Evolutionary conservation across 1,284 basidiomycete species (phyloP).

Genomic region (Stereum hirsutum): DNA sequence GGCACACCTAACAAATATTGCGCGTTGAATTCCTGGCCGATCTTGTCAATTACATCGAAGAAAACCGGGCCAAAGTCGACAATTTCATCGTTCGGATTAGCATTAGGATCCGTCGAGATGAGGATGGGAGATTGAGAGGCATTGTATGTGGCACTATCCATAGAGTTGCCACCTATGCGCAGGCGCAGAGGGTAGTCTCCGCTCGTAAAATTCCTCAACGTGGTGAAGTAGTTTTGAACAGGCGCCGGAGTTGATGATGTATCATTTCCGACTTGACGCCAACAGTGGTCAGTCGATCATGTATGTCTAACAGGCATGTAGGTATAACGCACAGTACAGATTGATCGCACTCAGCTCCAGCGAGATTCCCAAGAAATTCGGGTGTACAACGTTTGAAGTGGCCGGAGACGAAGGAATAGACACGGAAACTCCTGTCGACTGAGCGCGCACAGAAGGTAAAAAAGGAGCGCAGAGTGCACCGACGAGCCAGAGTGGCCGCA

Average conservation of each 20-base stretch:
- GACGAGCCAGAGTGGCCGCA: too few relatives aligned
- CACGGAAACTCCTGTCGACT: too few relatives aligned
- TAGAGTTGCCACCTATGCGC: slow-evolving; percentile 39
- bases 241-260: neutral
- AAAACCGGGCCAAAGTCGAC: neutral
- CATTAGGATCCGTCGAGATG: slow-evolving; percentile 22
- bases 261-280: neutral
- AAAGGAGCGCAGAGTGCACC: too few relatives aligned
- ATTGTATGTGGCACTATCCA: slow-evolving; percentile 29
- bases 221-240: neutral
- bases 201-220: neutral
- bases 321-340: neutral
- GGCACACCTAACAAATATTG: neutral
- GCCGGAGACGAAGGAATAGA: neutral
- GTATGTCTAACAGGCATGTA: neutral
- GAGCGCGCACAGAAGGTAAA: too few relatives aligned
- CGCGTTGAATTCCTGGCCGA: neutral
- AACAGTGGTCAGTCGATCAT: neutral
- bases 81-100: slow-evolving; percentile 1
- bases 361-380: neutral
- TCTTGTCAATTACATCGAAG: neutral
- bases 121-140: slow-evolving; percentile 28
- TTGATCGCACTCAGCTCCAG: neutral
- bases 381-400: neutral
- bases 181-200: slow-evolving; percentile 30